Conservation (phyloP, 345 rosid genomes). For the Eucalyptus marginata region DNA sequence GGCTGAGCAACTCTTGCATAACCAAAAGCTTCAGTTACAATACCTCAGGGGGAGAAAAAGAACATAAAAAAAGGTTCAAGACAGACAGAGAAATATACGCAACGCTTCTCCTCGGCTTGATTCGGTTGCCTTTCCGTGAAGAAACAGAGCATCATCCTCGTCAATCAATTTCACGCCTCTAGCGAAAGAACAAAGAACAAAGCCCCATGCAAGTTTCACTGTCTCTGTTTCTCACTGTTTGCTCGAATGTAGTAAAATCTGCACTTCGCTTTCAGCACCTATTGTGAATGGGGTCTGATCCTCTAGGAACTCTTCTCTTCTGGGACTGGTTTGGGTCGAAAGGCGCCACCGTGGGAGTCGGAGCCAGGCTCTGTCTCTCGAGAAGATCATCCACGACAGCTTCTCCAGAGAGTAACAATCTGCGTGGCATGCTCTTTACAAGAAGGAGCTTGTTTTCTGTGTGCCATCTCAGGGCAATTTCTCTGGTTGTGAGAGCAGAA, state of each 20-base stretch:
- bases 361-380: constrained; percentile 14
- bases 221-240: background rate
- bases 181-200: background rate
- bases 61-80: background rate
- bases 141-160: background rate
- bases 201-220: background rate
- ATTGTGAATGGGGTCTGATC: constrained; percentile 95
- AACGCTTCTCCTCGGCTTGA: background rate
- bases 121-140: background rate
- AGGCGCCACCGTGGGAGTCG: constrained; percentile 31
- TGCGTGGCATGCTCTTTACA: background rate
- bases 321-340: constrained; percentile 53
- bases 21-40: background rate
- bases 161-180: background rate
- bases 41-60: background rate
- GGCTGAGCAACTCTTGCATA: background rate
- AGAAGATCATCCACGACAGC: constrained; percentile 2
- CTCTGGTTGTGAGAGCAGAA: constrained; percentile 23
- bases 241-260: background rate
- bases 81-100: background rate
- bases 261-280: constrained; percentile 17
- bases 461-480: constrained; percentile 30
- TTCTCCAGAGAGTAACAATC: background rate
- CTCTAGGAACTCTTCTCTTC: constrained; percentile 60
- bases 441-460: background rate